These are phyloP conservation scores for Plasmodium blacklocki DNA, from an alignment of 169 alveolate genomes.

Conservation along the genomic window DNA sequence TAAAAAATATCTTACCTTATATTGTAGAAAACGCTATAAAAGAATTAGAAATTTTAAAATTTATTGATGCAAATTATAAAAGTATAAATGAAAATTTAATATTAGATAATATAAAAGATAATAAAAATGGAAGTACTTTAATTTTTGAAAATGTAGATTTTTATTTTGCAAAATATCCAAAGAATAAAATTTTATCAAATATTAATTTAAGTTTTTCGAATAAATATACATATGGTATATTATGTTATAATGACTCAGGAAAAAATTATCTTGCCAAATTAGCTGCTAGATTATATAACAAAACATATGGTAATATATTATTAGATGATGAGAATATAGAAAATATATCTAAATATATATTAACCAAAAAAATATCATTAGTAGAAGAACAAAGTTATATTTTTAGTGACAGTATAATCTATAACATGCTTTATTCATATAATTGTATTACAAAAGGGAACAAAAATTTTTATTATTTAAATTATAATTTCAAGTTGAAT, in stretches of 20 bases:
- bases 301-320: conserved; percentile 45
- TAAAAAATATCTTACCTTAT: conserved; percentile 29
- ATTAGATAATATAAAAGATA: conserved; percentile 50
- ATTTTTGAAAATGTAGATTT: conserved; percentile 65
- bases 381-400: conserved; percentile 61
- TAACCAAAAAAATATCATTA: conserved; percentile 62
- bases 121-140: conserved; percentile 53
- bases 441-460: conserved; percentile 24
- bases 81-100: conserved; percentile 64
- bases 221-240: conserved; percentile 54
- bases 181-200: conserved; percentile 67
- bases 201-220: conserved; percentile 40
- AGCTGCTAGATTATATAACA: conserved; percentile 37
- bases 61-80: conserved; percentile 62
- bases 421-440: conserved; percentile 58
- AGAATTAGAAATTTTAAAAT: conserved; percentile 64
- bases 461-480: conserved; percentile 27
- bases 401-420: conserved; percentile 45
- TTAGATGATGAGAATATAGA: conserved; percentile 69
- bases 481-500: conserved; percentile 30
- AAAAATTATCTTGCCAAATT: conserved; percentile 41
- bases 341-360: conserved; percentile 49
- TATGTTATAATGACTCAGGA: conserved; percentile 58
- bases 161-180: conserved; percentile 70
- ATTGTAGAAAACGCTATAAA: conserved; percentile 60